A percentile compares a stretch with the other conserved stretches of the same genome.
Conservation (phyloP, 2,329 filamentous ascomycete species). For the Claviceps sp. region DNA sequence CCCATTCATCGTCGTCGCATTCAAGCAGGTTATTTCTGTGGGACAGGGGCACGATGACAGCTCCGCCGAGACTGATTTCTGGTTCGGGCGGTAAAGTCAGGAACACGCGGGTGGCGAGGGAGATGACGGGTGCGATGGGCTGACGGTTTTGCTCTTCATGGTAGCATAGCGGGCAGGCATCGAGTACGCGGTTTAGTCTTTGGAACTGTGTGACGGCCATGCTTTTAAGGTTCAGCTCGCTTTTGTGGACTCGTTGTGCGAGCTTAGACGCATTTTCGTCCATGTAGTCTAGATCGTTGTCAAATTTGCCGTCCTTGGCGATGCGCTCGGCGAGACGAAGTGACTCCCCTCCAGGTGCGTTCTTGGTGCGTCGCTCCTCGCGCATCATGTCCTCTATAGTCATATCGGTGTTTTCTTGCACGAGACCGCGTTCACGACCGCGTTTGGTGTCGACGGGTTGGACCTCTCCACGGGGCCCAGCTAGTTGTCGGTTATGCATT, state of each 20-base stretch:
- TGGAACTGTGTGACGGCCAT: conserved; percentile 79
- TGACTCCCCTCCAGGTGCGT: conserved; percentile 66
- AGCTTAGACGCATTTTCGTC: conserved; percentile 92
- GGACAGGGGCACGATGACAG: conserved; percentile 77
- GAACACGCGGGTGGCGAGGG: conserved; percentile 73
- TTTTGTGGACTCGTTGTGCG: conserved; percentile 75
- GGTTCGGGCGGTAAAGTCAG: conserved; percentile 83
- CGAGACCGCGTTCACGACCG: conserved; percentile 68
- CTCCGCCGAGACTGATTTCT: conserved; percentile 69
- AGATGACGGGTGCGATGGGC: conserved; percentile 73
- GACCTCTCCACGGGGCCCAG: conserved; percentile 59
- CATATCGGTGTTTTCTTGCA: conserved; percentile 93
- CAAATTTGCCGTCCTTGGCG: conserved; percentile 81
- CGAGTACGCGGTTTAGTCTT: conserved; percentile 74
- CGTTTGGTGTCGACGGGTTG: conserved; percentile 66
- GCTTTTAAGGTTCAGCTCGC: conserved; percentile 76
- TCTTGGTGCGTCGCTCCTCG: conserved; percentile 77
- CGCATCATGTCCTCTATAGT: conserved; percentile 92
- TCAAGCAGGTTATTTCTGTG: conserved; percentile 87
- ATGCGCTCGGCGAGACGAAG: conserved; percentile 80
- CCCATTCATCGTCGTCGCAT: conserved; percentile 98
- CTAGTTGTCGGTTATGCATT: conserved; percentile 82
- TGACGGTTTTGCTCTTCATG: conserved; percentile 67
- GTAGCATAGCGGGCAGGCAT: conserved; percentile 80
- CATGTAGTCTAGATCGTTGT: conserved; percentile 89